Conservation (phyloP, 768 basidiomycete genomes). For the Phylloporus arenicola region DNA sequence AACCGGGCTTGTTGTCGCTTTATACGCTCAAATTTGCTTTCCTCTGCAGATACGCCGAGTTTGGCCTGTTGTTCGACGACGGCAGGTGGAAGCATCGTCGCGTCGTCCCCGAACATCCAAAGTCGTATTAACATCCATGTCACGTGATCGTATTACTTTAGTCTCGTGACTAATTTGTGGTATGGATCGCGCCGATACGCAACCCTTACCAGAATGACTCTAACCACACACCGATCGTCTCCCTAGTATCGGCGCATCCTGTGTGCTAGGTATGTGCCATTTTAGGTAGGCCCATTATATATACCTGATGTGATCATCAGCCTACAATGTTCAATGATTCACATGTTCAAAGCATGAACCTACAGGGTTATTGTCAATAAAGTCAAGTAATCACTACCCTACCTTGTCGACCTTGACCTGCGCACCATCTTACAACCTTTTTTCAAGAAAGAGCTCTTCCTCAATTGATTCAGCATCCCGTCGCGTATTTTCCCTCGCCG, state of each 20-base stretch:
- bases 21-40: constrained; percentile 55
- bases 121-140: not conserved
- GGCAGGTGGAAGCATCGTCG: constrained; percentile 10
- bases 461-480: constrained; percentile 57
- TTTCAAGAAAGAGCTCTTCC: constrained; percentile 57
- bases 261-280: no score
- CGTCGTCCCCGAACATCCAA: not conserved
- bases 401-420: constrained; percentile 66
- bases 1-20: constrained; percentile 62
- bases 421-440: constrained; percentile 42
- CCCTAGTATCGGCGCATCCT: no score
- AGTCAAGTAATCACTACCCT: not conserved
- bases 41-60: constrained; percentile 40
- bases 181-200: not conserved
- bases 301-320: no score
- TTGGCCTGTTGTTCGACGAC: constrained; percentile 18
- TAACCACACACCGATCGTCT: no score
- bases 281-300: no score
- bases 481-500: constrained; percentile 56
- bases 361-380: constrained; percentile 16
- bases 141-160: not conserved
- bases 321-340: no score
- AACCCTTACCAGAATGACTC: no score
- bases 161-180: not conserved
- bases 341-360: no score